Base-by-base conservation (phyloP, 2,329 filamentous ascomycete species). In the Scytalidium lignicola region DNA sequence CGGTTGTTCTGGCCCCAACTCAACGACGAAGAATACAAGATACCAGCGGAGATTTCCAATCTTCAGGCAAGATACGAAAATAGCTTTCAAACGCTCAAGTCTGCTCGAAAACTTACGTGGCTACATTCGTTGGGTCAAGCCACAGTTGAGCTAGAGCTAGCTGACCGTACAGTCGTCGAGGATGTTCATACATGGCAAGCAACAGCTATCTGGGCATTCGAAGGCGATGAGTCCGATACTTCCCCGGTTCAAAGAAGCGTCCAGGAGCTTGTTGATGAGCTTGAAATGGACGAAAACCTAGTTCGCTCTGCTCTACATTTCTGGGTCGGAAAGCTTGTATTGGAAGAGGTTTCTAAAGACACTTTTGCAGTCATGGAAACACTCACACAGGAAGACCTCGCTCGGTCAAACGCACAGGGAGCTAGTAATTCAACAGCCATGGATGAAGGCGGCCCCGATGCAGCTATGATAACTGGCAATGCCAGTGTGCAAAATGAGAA, bases 1-100 rank as follows among this genome's bases (percentile, higher is more conserved):
- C 82, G 90, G 19, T 83, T 96, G 53, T 99, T 95, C 73, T 99
- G 93, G 93, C 93, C 93, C 0, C 79, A 83, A 9, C 74, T 96
- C 19, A 80, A 87, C 44, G 79, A 83, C 52, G 85, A 89, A 49
- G 73, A 74, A 2, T 90, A 90, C 63, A 65, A 70, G 19, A 72
- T 90, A 2, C 88, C 88, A 1, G 51, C 66, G 0, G 71, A 74
- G 2, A 78, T 90, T 41, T 63, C 66, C 2, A 67, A 75, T 3
- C 70, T 88, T 23, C 88, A 95, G 64, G 70, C 78, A 44, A 75
- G 72, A 43, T 97, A 96, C 65, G 84, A 86, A 49, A 67, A 74
- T 4, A 85, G 85, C 13, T 97, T 95, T 62, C 85, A 91, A 61
- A 73, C 76, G 4, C 80, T 93, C 58, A 96, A 96, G 64, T 78